Evolutionary conservation across 2,329 filamentous ascomycete genomes (phyloP), one percentile per base, ranked within the genome.

Genomic region (Trichophyton simii): DNA sequence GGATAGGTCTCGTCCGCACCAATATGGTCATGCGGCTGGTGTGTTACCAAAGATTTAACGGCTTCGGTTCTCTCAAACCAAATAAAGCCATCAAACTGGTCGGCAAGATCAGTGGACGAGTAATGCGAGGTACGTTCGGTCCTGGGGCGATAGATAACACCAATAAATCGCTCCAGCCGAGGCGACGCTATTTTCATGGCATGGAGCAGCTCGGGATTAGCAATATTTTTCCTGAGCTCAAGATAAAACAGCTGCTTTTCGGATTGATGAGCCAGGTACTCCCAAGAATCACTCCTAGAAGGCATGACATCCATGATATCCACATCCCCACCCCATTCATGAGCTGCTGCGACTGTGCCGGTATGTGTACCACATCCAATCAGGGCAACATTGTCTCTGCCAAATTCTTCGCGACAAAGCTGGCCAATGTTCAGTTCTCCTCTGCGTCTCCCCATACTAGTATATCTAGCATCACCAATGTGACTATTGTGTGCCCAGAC

Each of bases 401-500:
- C 75, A 61, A 76, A 75, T 9, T 70, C 65, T 66, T 80, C 74
- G 25, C 77, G 75, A 66, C 78, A 81, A n/a, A 82, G 68, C 67
- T 82, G 80, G 0, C 80, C 80, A n/a, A 82, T 71, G 64, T 81
- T 82, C 57, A 80, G 67, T 67, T 81, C 77, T 6, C 74, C 73
- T 18, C 72, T 69, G 2, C 70, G 67, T 38, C 67, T 70, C 8
- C 78, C 76, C 79, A 80, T 80, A 60, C 74, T 76, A 4, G 78
- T 81, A 38, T 73, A 76, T 15, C 79, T 73, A n/a, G 79, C 79
- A 65, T 82, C 80, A n/a, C 79, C 80, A 9, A 80, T 68, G 58
- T 82, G 80, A 58, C 75, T 79, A 62, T 80, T 81, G 64, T 81
- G 79, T 28, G 80, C 79, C 79, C 79, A 83, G 9, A 82, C 76